These are phyloP conservation scores for Schrenkiella parvula DNA, from an alignment of 345 rosid species.

Conservation along the genomic window DNA sequence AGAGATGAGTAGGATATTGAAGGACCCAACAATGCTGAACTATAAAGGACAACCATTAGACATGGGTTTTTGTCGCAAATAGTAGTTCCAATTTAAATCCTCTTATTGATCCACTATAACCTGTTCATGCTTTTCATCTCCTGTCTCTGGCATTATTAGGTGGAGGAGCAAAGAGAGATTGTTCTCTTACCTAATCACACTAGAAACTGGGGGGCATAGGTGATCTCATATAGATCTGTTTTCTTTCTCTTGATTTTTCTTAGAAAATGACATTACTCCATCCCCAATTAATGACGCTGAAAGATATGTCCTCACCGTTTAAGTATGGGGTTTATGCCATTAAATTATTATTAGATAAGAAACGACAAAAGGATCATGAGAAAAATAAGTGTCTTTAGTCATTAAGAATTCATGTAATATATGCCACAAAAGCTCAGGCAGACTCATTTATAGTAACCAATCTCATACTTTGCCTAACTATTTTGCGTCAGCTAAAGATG, in stretches of 20 bases:
- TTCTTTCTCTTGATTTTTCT: conserved; percentile 2
- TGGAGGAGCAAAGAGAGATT: conserved; percentile 1
- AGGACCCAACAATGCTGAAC: conserved; percentile 29
- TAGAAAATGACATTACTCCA: conserved; percentile 9
- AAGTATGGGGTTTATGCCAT: not conserved
- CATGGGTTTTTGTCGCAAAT: conserved; percentile 25
- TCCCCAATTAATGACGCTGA: conserved; percentile 8
- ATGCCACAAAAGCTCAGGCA: conserved; percentile 4
- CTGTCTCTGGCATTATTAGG: conserved; percentile 29
- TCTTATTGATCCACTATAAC: conserved; percentile 26
- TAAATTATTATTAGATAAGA: not conserved
- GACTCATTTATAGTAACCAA: not conserved
- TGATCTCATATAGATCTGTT: conserved; percentile 15
- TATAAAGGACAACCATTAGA: conserved; percentile 18
- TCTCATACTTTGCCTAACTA: not conserved
- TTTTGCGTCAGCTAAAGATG: not conserved
- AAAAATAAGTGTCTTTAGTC: not conserved
- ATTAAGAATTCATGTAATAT: not conserved
- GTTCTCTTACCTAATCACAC: conserved; percentile 22
- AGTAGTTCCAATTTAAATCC: conserved; percentile 19
- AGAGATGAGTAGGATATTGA: not conserved
- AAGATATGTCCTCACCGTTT: conserved; percentile 7
- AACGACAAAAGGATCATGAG: not conserved
- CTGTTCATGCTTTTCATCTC: conserved; percentile 26
- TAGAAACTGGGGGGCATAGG: conserved; percentile 16